phyloP scores from a whole-genome alignment of 2,329 filamentous ascomycete species.

The Xylariomycetidae sp. region DNA sequence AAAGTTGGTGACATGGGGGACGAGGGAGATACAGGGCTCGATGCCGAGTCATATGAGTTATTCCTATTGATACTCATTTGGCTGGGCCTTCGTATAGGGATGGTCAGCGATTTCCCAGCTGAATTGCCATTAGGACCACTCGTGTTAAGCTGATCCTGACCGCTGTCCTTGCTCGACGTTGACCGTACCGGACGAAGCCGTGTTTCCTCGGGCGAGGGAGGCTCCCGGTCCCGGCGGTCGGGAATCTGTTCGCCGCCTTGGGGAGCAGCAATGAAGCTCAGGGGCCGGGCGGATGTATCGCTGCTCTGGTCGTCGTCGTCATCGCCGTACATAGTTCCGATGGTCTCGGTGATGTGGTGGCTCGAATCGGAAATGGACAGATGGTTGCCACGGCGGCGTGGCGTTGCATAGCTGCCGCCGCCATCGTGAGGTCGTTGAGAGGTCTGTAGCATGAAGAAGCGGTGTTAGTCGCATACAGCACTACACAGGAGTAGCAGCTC shows the following conservation, averaged over 20 bases:
- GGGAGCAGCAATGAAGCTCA: conserved; percentile 65
- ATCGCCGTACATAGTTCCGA: conserved; percentile 84
- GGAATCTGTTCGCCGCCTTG: conserved; percentile 48
- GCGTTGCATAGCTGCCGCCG: conserved; percentile 50
- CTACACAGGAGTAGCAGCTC: neutral
- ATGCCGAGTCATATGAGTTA: conserved; percentile 31
- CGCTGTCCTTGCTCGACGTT: conserved; percentile 36
- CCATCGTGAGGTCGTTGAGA: conserved; percentile 53
- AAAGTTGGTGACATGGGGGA: conserved; percentile 45
- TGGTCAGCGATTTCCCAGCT: conserved; percentile 38
- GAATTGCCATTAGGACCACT: conserved; percentile 26
- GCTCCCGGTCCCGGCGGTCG: conserved; percentile 23
- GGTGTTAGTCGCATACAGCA: conserved; percentile 11
- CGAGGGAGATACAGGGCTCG: conserved; percentile 23
- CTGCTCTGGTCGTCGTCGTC: conserved; percentile 51
- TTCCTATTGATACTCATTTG: conserved; percentile 29
- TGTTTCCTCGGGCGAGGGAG: conserved; percentile 31
- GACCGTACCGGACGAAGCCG: conserved; percentile 39
- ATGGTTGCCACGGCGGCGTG: conserved; percentile 52
- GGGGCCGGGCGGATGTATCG: conserved; percentile 53
- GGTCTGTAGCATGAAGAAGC: conserved; percentile 35
- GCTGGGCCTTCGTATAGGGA: conserved; percentile 32
- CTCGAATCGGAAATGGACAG: conserved; percentile 76
- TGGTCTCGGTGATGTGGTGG: conserved; percentile 92
- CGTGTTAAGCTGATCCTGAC: no score